A percentile compares a stretch with the other conserved stretches of the same genome.
phyloP scores from a whole-genome alignment of 306 rosid species.

The Crotalaria pallida region DNA sequence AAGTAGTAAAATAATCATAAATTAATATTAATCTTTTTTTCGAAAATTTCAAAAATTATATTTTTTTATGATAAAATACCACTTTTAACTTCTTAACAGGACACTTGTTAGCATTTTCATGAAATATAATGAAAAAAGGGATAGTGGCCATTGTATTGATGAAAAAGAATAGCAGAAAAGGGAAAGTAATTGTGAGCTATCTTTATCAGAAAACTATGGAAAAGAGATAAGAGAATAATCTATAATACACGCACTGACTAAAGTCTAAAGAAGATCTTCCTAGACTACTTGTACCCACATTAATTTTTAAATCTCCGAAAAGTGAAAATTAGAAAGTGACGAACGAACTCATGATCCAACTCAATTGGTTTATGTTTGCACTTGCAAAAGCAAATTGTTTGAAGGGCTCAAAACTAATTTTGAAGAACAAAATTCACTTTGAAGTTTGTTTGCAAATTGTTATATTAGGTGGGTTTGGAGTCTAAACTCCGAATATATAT shows the following conservation, averaged over 20 bases:
- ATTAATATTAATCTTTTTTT: no score
- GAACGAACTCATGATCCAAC: neutral
- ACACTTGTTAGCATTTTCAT: no score
- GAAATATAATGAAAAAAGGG: neutral
- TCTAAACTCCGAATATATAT: no score
- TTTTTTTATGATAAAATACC: no score
- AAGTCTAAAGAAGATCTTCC: slow-evolving; percentile 3
- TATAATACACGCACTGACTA: neutral
- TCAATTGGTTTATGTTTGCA: neutral
- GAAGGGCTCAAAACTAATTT: no score
- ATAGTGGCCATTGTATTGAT: slow-evolving; percentile 4
- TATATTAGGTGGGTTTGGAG: no score
- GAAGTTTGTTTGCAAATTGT: no score
- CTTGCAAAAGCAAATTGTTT: no score
- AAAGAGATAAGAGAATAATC: slow-evolving; percentile 1
- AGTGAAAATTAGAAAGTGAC: neutral
- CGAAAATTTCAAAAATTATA: no score
- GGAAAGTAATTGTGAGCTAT: slow-evolving; percentile 5
- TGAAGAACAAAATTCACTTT: no score
- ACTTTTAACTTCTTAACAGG: no score
- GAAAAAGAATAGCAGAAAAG: slow-evolving; percentile 3
- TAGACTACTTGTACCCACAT: neutral
- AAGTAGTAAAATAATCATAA: no score
- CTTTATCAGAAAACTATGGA: neutral
- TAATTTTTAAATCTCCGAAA: neutral